These are phyloP conservation scores for Hanseniaspora lindneri DNA, from an alignment of 805 yeast genomes.

Conservation along the genomic window DNA sequence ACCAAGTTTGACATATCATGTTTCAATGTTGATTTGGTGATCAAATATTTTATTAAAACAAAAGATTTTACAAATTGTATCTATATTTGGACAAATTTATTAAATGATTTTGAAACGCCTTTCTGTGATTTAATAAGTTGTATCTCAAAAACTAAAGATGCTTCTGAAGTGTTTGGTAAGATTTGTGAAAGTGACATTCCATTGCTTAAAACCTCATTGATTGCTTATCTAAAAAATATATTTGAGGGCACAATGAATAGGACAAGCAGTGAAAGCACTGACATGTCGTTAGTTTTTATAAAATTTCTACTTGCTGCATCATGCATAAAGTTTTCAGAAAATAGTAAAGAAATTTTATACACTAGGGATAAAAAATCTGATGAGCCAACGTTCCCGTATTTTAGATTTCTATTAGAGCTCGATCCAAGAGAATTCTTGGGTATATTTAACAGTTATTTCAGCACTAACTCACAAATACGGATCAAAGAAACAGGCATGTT, in stretches of 20 bases:
- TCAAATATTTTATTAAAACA: slow-evolving; percentile 46
- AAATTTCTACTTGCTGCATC: slow-evolving; percentile 50
- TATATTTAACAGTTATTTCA: slow-evolving; percentile 48
- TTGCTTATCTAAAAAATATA: slow-evolving; percentile 56
- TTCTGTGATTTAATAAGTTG: slow-evolving; percentile 41
- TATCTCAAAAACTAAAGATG: slow-evolving; percentile 24
- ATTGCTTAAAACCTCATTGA: slow-evolving; percentile 27
- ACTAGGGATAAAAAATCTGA: slow-evolving; percentile 24
- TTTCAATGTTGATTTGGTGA: slow-evolving; percentile 68
- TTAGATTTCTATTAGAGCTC: slow-evolving; percentile 43
- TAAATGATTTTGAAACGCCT: slow-evolving; percentile 65
- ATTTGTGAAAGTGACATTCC: slow-evolving; percentile 15
- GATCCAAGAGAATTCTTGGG: slow-evolving; percentile 52
- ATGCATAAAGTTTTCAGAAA: slow-evolving; percentile 37
- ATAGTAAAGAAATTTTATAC: slow-evolving; percentile 28
- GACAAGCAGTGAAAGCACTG: slow-evolving; percentile 41
- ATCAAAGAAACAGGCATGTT: slow-evolving; percentile 19
- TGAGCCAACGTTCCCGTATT: slow-evolving; percentile 58
- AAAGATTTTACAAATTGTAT: slow-evolving; percentile 27
- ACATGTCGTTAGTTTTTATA: slow-evolving; percentile 31
- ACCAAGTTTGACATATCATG: slow-evolving; percentile 44
- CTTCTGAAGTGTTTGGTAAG: slow-evolving; percentile 18
- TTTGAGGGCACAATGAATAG: slow-evolving; percentile 73
- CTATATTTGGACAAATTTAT: slow-evolving; percentile 58
- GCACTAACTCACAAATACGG: neutral